phyloP scores from a whole-genome alignment of 73 alveolate genomes.

The Breviolum minutum region DNA sequence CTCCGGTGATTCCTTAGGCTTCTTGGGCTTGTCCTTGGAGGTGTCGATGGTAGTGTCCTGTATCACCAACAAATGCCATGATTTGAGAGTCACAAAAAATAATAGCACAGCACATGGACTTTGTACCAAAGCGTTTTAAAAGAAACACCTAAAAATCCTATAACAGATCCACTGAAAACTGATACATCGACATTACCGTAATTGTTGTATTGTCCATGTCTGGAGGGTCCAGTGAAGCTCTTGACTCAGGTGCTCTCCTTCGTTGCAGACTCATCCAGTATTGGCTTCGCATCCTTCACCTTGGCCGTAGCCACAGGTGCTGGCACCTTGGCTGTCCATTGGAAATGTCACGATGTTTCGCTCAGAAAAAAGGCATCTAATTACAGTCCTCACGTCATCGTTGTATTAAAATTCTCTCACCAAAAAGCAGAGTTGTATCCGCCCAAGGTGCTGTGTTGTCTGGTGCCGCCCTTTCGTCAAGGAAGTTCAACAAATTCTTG shows the following conservation, averaged over 20 bases:
- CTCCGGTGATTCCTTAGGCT: too few species aligned
- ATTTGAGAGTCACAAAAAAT: too few species aligned
- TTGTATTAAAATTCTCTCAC: too few species aligned
- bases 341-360: not conserved
- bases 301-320: not conserved
- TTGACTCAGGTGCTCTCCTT: too few species aligned
- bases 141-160: not conserved
- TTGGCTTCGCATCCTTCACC: not conserved
- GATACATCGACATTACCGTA: not conserved
- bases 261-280: too few species aligned
- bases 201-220: not conserved
- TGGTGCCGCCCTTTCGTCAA: slow-evolving; percentile 35
- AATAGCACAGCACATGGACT: not conserved
- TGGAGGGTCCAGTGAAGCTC: not conserved
- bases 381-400: too few species aligned
- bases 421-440: not conserved
- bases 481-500: slow-evolving; percentile 52
- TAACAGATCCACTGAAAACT: too few species aligned
- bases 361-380: too few species aligned
- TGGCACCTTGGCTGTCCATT: not conserved
- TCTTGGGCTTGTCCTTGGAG: too few species aligned
- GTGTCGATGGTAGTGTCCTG: too few species aligned
- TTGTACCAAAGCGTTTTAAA: not conserved
- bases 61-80: too few species aligned
- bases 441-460: not conserved